A percentile compares a stretch with the other conserved stretches of the same genome.
phyloP scores from a whole-genome alignment of 176 grass and related monocot genomes.

The Themeda triandra region DNA sequence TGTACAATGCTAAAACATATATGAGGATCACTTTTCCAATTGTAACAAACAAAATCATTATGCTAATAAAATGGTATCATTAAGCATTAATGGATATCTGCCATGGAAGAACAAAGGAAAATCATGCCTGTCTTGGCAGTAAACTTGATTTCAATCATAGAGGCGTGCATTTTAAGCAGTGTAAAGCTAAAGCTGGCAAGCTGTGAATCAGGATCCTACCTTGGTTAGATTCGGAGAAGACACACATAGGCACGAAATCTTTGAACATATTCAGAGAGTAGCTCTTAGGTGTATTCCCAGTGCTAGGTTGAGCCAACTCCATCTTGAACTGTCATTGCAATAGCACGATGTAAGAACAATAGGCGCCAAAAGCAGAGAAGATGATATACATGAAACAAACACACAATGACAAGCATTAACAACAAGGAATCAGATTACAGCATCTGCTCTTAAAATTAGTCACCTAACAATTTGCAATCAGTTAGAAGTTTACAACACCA shows the following conservation, averaged over 20 bases:
- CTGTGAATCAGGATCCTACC: conserved; percentile 31
- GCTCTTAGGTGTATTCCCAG: conserved; percentile 81
- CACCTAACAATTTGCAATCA: not conserved
- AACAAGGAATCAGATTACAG: not conserved
- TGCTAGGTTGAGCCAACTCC: conserved; percentile 75
- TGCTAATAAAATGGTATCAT: not conserved
- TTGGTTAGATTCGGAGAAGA: conserved; percentile 84
- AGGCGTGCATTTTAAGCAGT: not conserved
- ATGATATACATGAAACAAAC: not conserved
- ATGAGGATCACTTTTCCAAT: not conserved
- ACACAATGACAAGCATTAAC: not conserved
- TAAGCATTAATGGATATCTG: not conserved
- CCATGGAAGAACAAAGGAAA: not conserved
- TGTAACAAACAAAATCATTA: not conserved
- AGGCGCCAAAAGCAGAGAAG: not conserved
- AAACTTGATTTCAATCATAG: not conserved
- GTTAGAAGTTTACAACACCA: not conserved
- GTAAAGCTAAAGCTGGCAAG: not conserved
- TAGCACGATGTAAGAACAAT: conserved; percentile 26
- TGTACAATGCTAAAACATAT: not conserved
- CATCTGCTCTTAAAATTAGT: conserved; percentile 16
- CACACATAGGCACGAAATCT: conserved; percentile 91
- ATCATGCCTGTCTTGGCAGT: not conserved
- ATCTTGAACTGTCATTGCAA: conserved; percentile 87
- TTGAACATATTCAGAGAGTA: conserved; percentile 97